Conservation (phyloP, 495 filamentous ascomycete genomes). For the Aspergillus ellipticus region DNA sequence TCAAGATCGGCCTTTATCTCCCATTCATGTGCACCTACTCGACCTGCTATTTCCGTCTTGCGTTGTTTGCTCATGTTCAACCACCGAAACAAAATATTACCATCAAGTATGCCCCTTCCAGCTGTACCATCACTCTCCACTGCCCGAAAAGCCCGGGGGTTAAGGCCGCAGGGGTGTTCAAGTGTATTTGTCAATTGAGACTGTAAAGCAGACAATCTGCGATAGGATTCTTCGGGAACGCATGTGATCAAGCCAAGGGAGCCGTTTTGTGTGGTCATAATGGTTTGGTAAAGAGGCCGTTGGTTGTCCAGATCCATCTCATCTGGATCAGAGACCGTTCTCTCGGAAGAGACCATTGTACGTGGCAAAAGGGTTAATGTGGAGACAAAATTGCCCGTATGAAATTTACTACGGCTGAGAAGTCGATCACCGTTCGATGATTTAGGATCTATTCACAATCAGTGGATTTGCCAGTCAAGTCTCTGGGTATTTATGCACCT, state of each 20-base stretch:
- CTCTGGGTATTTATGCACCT: slow-evolving; percentile 17
- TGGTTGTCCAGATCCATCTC: slow-evolving; percentile 38
- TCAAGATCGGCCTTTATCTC: slow-evolving; percentile 58
- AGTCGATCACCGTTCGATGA: slow-evolving; percentile 84
- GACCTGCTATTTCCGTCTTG: slow-evolving; percentile 63
- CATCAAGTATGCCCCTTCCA: slow-evolving; percentile 61
- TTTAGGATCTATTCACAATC: slow-evolving; percentile 68
- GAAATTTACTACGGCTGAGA: slow-evolving; percentile 81
- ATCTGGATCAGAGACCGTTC: slow-evolving; percentile 28
- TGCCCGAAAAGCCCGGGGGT: slow-evolving; percentile 71
- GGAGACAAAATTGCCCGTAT: slow-evolving; percentile 72
- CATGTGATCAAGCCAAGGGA: slow-evolving; percentile 71
- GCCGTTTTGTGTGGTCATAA: slow-evolving; percentile 71
- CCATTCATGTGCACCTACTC: slow-evolving; percentile 58
- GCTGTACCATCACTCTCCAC: slow-evolving; percentile 47
- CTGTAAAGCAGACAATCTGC: slow-evolving; percentile 76
- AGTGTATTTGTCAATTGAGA: slow-evolving; percentile 73
- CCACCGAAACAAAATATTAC: slow-evolving; percentile 59
- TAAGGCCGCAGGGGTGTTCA: slow-evolving; percentile 73
- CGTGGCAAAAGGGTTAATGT: slow-evolving; percentile 73
- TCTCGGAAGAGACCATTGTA: slow-evolving; percentile 46
- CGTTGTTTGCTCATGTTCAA: slow-evolving; percentile 64
- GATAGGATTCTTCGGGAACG: slow-evolving; percentile 75
- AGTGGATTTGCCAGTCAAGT: background rate
- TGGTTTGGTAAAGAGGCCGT: slow-evolving; percentile 49